These are phyloP conservation scores for Perkinsus chesapeaki DNA, from an alignment of 169 alveolate genomes.

Conservation along the genomic window DNA sequence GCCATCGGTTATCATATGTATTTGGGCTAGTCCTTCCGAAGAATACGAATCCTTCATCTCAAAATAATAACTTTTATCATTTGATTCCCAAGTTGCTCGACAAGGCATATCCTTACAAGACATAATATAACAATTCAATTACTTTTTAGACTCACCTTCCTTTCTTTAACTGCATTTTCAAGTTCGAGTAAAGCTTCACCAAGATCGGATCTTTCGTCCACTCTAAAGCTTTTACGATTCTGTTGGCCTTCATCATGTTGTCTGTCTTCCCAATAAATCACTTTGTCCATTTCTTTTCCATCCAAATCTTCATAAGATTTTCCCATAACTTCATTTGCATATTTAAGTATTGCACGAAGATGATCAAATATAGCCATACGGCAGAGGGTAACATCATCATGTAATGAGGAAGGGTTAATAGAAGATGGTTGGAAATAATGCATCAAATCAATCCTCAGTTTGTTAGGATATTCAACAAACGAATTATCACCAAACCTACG, in stretches of 20 bases:
- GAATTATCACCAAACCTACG: background rate
- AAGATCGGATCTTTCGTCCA: background rate
- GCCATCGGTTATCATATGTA: background rate
- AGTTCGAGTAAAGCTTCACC: background rate
- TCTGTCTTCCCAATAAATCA: background rate
- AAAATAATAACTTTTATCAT: background rate
- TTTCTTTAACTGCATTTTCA: background rate
- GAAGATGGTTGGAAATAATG: background rate
- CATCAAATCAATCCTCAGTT: background rate
- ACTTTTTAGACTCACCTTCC: background rate
- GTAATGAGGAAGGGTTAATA: background rate
- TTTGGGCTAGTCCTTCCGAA: background rate
- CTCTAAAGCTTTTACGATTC: background rate
- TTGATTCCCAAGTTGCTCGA: background rate
- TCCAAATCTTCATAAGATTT: background rate
- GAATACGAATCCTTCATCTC: too few species aligned
- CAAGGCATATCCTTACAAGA: background rate
- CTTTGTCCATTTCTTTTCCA: background rate
- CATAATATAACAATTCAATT: background rate
- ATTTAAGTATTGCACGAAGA: background rate
- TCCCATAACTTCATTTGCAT: background rate
- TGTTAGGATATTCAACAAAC: background rate
- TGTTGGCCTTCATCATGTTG: background rate
- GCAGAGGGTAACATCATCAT: background rate
- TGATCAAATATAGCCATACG: background rate